Percentiles rank a stretch among this genome's conserved stretches.
phyloP scores from a whole-genome alignment of 345 rosid genomes.

The Eucalyptus sideroxylon region DNA sequence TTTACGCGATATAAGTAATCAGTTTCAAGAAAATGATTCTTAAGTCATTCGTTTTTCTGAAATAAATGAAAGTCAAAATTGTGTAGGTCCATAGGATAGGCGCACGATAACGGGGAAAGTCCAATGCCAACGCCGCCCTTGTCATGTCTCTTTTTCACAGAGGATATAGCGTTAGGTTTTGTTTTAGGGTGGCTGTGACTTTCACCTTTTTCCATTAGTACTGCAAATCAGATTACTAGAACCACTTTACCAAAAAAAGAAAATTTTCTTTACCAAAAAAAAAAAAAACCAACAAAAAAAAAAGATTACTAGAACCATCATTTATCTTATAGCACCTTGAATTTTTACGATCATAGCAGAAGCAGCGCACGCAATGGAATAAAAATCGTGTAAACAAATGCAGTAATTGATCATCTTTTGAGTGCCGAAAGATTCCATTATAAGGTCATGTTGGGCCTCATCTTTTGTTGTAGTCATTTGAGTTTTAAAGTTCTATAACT shows the following conservation, averaged over 20 bases:
- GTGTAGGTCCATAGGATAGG: too few relatives aligned
- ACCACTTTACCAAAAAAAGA: background rate
- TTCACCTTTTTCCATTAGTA: background rate
- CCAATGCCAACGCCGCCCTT: too few relatives aligned
- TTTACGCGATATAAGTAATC: too few relatives aligned
- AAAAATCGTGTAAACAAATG: background rate
- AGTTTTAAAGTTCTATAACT: background rate
- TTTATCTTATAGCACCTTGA: background rate
- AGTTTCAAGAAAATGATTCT: too few relatives aligned
- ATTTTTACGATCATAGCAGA: background rate
- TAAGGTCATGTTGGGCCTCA: background rate
- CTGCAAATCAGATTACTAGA: background rate
- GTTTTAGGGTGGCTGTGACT: background rate
- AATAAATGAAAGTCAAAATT: too few relatives aligned
- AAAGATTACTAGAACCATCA: background rate
- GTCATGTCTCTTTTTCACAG: too few relatives aligned
- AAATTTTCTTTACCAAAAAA: too few relatives aligned
- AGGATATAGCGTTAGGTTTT: background rate
- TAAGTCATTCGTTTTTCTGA: too few relatives aligned
- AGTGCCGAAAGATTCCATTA: background rate
- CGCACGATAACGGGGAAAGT: too few relatives aligned
- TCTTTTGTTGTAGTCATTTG: too few relatives aligned
- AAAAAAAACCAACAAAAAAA: too few relatives aligned
- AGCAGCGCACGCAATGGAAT: background rate
- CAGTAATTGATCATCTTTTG: background rate